Base-by-base conservation (phyloP, 2,329 filamentous ascomycete genomes). In the Beauveria sp. region DNA sequence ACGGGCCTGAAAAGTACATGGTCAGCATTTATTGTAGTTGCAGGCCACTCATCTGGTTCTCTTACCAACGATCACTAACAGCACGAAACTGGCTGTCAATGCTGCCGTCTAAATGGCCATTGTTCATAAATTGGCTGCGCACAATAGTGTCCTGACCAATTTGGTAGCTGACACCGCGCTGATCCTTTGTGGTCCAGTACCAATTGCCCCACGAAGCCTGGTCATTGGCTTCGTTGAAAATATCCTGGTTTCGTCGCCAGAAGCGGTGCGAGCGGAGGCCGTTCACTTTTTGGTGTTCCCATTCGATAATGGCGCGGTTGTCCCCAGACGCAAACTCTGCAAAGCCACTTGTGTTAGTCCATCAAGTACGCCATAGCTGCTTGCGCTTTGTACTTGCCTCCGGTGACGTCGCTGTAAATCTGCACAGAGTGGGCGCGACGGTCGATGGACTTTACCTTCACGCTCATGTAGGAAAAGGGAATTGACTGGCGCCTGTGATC, bases 201-300 rank as follows among this genome's bases (percentile, higher is more conserved):
- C 92, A 83, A 55, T 83, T 86, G 2, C 91, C 91, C 91, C 91
- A 96, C 75, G 91, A 88, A 0, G 90, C 83, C 65, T 88, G 86
- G 67, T 96, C 87, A 46, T 75, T 75, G 14, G 76, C 76, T 70
- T 96, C 91, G 1, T 83, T 82, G 59, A 94, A 87, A 20, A 85
- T 75, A 54, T 83, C 74, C 71, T 93, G 87, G 9, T 77, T 71
- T 63, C 80, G 76, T 50, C 84, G 79, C 65, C 79, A 80, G 61
- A 90, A 83, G 54, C 81, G 80, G 74, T 91, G 88, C 67, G 87
- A 90, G 6, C 80, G 78, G 43, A 90, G 75, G 3, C 76, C 78
- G 30, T 79, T 74, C 12, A 67, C 67, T 1, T 75, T 77, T 41
- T 75, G 79, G 63, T 82, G 82, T 52, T 85, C 80, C 89, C 89